Percentiles rank a stretch among this genome's conserved stretches.
Conservation (phyloP, 2,329 filamentous ascomycete species). For the Malbranchea zuffiana region DNA sequence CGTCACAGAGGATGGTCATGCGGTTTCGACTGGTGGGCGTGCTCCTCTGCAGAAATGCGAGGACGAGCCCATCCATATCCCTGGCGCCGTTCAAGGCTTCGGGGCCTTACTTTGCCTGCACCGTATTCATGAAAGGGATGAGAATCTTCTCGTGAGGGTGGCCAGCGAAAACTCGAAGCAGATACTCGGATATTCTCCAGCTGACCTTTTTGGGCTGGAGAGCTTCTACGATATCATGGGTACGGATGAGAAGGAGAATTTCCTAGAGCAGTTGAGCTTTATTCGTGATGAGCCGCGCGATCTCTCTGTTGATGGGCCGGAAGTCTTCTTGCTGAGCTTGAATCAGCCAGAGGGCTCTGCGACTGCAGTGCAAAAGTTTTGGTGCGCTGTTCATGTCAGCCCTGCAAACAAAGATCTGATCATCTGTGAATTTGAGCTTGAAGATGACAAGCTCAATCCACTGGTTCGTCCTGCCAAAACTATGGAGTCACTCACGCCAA, state of each 20-base stretch:
- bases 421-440: slow-evolving; percentile 7
- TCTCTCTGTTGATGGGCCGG: slow-evolving; percentile 2
- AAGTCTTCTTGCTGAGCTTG: slow-evolving; percentile 3
- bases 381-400: slow-evolving; percentile 6
- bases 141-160: slow-evolving; percentile 1
- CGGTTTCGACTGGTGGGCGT: slow-evolving; percentile 3
- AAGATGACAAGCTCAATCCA: slow-evolving; percentile 3
- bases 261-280: slow-evolving; percentile 5
- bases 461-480: slow-evolving; percentile 3
- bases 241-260: neutral
- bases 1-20: slow-evolving; percentile 5
- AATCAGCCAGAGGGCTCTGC: neutral
- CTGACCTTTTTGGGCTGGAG: slow-evolving; percentile 2
- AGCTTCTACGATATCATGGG: neutral
- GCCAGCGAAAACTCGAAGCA: slow-evolving; percentile 6
- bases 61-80: slow-evolving; percentile 7
- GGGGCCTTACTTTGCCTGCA: slow-evolving; percentile 1
- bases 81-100: slow-evolving; percentile 5
- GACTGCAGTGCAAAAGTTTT: neutral
- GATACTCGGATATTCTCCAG: slow-evolving; percentile 5
- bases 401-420: neutral
- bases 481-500: neutral
- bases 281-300: slow-evolving; percentile 1
- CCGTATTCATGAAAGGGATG: slow-evolving; percentile 1
- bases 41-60: slow-evolving; percentile 2